These are phyloP conservation scores for Rhododendron simsii DNA, from an alignment of 148 eudicot species.

Conservation along the genomic window DNA sequence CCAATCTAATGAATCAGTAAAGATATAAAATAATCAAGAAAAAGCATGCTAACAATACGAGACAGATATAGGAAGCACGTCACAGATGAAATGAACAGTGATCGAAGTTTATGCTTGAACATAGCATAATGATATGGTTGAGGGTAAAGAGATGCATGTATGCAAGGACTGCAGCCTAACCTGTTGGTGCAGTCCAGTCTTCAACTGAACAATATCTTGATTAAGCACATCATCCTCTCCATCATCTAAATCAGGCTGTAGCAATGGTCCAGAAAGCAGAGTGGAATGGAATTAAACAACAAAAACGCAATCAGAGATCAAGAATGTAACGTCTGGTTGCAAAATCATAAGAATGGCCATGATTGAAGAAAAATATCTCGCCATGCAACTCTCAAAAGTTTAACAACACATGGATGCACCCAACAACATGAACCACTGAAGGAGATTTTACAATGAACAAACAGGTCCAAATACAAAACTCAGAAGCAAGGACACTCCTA, in stretches of 20 bases:
- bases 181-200: conserved; percentile 56
- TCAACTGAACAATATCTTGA: conserved; percentile 53
- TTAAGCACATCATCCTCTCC: conserved; percentile 59
- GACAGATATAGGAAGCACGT: not conserved
- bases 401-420: not conserved
- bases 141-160: not conserved
- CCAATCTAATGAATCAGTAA: conserved; percentile 33
- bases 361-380: not conserved
- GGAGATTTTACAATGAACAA: not conserved
- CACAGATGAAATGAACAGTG: not conserved
- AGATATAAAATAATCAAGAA: not conserved
- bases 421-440: not conserved
- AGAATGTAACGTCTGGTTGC: not conserved
- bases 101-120: not conserved
- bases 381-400: not conserved
- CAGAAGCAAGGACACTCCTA: not conserved
- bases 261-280: conserved; percentile 1
- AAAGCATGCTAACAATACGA: not conserved
- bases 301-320: not conserved
- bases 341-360: not conserved
- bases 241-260: conserved; percentile 84
- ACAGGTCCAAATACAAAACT: not conserved
- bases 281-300: not conserved
- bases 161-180: conserved; percentile 24
- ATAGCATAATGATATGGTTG: not conserved